Conservation (phyloP, 2,329 filamentous ascomycete genomes). For the Colletotrichum caudatum region DNA sequence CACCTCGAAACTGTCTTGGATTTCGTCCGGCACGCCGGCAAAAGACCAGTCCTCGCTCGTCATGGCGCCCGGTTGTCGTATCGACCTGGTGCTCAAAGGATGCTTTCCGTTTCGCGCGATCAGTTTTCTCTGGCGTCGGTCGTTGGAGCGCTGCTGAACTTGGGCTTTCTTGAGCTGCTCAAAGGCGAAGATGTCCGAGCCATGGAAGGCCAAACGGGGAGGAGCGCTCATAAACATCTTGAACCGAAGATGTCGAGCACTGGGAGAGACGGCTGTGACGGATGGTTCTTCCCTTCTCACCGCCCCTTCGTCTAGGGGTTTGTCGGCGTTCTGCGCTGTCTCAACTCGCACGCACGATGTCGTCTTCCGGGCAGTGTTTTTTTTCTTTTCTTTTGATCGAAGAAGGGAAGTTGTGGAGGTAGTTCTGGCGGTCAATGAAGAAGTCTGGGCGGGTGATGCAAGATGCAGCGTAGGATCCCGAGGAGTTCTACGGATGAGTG, state of each 20-base stretch:
- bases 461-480: conserved; percentile 34
- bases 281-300: conserved; percentile 12
- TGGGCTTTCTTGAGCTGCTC: conserved; percentile 31
- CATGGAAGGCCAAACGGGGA: conserved; percentile 34
- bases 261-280: not conserved
- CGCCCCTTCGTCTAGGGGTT: conserved; percentile 26
- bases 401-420: conserved; percentile 11
- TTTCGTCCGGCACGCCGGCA: conserved; percentile 19
- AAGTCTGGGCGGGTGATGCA: conserved; percentile 22
- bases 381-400: no score
- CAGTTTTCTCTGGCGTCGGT: conserved; percentile 30
- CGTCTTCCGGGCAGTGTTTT: conserved; percentile 33
- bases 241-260: not conserved
- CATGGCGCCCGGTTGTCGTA: conserved; percentile 28
- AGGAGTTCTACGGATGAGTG: conserved; percentile 29
- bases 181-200: conserved; percentile 39
- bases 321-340: conserved; percentile 25
- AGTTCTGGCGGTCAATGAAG: conserved; percentile 35
- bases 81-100: conserved; percentile 20
- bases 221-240: conserved; percentile 41
- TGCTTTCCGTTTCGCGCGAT: conserved; percentile 30
- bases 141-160: conserved; percentile 28
- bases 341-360: conserved; percentile 37
- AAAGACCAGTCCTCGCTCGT: conserved; percentile 29
- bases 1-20: conserved; percentile 42